These are phyloP conservation scores for Thielaviopsis populi DNA, from an alignment of 2,329 filamentous ascomycete species.

Conservation along the genomic window DNA sequence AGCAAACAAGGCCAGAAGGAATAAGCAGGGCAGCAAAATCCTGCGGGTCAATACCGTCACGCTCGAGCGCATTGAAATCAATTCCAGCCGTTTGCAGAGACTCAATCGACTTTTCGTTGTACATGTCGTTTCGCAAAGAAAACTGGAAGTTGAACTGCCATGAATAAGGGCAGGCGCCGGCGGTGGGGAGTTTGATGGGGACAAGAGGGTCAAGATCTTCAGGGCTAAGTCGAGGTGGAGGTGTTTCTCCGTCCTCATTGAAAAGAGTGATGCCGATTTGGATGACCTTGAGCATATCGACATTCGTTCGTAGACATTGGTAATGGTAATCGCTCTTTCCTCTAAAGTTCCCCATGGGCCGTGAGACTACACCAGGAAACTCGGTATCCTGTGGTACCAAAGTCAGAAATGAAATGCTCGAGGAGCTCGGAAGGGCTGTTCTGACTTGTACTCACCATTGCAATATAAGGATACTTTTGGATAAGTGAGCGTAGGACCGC, in stretches of 20 bases:
- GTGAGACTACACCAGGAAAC: conserved; percentile 92
- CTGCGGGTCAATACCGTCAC: conserved; percentile 77
- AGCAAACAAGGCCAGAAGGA: conserved; percentile 77
- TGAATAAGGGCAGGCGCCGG: conserved; percentile 57
- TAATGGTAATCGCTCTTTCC: conserved; percentile 98
- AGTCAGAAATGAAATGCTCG: conserved; percentile 5
- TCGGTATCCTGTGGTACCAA: conserved; percentile 62
- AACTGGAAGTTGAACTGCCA: conserved; percentile 99
- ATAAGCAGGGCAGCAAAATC: conserved; percentile 84
- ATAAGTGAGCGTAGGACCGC: conserved; percentile 65
- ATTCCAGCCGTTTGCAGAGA: conserved; percentile 85
- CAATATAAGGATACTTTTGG: conserved; percentile 87
- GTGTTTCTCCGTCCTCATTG: conserved; percentile 75
- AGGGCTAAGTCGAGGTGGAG: conserved; percentile 49
- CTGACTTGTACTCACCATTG: conserved; percentile 56
- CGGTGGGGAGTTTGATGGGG: conserved; percentile 23
- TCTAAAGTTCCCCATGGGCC: conserved; percentile 86
- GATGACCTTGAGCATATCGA: conserved; percentile 94
- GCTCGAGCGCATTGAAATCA: conserved; percentile 70
- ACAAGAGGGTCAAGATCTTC: conserved; percentile 28
- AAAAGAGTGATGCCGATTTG: conserved; percentile 93
- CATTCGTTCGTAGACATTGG: conserved; percentile 91
- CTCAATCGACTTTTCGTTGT: conserved; percentile 85
- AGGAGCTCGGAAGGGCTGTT: conserved; percentile 3
- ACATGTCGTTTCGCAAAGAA: conserved; percentile 91